These are phyloP conservation scores for Astrothelium macrocarpum DNA, from an alignment of 495 filamentous ascomycete genomes.

Conservation along the genomic window DNA sequence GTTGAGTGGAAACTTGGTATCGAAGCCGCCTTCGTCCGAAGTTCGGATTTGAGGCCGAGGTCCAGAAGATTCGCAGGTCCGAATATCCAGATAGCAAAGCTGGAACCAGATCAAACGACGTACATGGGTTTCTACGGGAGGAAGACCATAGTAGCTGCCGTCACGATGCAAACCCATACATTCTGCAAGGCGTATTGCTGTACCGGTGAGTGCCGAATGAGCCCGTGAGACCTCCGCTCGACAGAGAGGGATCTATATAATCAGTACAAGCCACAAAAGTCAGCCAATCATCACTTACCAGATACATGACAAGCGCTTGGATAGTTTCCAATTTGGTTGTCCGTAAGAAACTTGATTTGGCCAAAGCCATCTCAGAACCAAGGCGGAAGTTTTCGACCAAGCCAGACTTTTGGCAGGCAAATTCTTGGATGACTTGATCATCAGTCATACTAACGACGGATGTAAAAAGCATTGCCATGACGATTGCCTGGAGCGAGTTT, in stretches of 20 bases:
- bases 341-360: constrained; percentile 56
- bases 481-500: constrained; percentile 53
- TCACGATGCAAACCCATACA: constrained; percentile 71
- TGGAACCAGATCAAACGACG: constrained; percentile 70
- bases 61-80: constrained; percentile 67
- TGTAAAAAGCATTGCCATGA: constrained; percentile 59
- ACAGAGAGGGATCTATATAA: constrained; percentile 54
- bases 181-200: constrained; percentile 62
- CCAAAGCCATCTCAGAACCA: constrained; percentile 53
- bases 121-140: constrained; percentile 59
- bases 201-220: constrained; percentile 59
- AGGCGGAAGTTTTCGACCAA: constrained; percentile 52
- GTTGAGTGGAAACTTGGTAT: constrained; percentile 58
- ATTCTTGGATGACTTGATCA: constrained; percentile 38
- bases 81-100: constrained; percentile 64
- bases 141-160: constrained; percentile 48
- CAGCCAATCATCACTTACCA: constrained; percentile 39
- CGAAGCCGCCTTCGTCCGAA: constrained; percentile 48
- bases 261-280: not conserved
- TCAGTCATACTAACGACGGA: constrained; percentile 55
- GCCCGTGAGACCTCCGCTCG: constrained; percentile 58
- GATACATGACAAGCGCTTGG: constrained; percentile 65
- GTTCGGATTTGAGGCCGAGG: constrained; percentile 54
- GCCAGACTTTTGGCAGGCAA: constrained; percentile 41
- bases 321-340: constrained; percentile 62